Percentiles rank a stretch among this genome's conserved stretches.
Conservation (phyloP, 495 filamentous ascomycete genomes). For the Hypoxylon trugodes region DNA sequence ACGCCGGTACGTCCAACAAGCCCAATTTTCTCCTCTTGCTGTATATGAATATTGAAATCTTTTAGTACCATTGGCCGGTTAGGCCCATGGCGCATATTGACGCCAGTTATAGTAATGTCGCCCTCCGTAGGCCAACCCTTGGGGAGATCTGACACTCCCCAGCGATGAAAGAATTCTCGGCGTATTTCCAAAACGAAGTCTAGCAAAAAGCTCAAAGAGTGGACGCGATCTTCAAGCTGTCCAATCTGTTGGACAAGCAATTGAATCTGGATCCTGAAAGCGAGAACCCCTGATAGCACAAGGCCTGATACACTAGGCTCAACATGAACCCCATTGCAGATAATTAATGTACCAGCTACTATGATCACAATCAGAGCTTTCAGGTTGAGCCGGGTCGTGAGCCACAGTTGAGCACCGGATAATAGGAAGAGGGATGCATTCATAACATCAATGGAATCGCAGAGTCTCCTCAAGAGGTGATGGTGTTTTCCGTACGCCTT, state of each 20-base stretch:
- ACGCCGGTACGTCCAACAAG: constrained; percentile 59
- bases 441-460: constrained; percentile 10
- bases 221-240: constrained; percentile 13
- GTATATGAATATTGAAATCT: constrained; percentile 43
- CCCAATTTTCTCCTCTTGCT: constrained; percentile 48
- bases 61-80: constrained; percentile 7
- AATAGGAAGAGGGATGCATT: neutral
- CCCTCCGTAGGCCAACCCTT: constrained; percentile 45
- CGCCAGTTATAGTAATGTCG: constrained; percentile 36
- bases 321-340: neutral
- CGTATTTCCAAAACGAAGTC: no score
- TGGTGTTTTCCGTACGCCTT: constrained; percentile 46
- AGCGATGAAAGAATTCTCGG: constrained; percentile 12
- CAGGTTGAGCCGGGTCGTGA: neutral
- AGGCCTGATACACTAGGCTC: constrained; percentile 1
- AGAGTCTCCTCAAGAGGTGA: constrained; percentile 28
- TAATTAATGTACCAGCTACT: neutral
- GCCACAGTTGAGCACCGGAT: neutral
- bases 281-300: neutral
- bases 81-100: constrained; percentile 36
- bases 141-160: constrained; percentile 1
- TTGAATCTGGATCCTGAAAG: constrained; percentile 9
- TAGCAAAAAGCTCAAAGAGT: no score
- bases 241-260: constrained; percentile 17
- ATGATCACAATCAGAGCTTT: neutral